A percentile compares a stretch with the other conserved stretches of the same genome.
Evolutionary conservation across 2,329 filamentous ascomycete genomes (phyloP).

Genomic region (Chaetomiaceae sp.): DNA sequence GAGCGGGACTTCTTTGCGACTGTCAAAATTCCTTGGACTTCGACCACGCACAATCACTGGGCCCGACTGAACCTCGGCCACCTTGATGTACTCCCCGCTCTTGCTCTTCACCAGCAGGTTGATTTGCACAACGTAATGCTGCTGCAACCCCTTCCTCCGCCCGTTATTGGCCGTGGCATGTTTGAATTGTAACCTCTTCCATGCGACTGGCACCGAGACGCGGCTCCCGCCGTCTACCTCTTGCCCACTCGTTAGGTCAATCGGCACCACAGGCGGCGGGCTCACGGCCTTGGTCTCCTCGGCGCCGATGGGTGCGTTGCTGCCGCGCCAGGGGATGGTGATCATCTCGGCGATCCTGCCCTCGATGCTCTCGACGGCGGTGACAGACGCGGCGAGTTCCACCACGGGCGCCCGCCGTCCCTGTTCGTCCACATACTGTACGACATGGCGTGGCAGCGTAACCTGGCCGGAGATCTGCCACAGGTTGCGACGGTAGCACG

Average conservation of each 20-base stretch:
- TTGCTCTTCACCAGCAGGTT: constrained; percentile 73
- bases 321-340: constrained; percentile 89
- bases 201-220: constrained; percentile 76
- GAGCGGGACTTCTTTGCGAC: constrained; percentile 75
- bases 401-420: constrained; percentile 71
- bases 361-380: constrained; percentile 86
- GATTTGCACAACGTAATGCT: constrained; percentile 87
- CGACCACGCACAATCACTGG: constrained; percentile 93
- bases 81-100: constrained; percentile 58
- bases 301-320: constrained; percentile 46
- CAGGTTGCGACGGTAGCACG: constrained; percentile 89
- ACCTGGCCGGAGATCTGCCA: constrained; percentile 92
- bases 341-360: constrained; percentile 91
- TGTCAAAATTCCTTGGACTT: constrained; percentile 91
- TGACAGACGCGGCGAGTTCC: constrained; percentile 74
- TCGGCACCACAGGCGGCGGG: constrained; percentile 47
- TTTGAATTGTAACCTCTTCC: constrained; percentile 93
- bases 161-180: constrained; percentile 97
- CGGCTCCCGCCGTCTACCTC: constrained; percentile 68
- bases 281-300: constrained; percentile 45
- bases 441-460: constrained; percentile 64
- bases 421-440: constrained; percentile 66
- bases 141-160: constrained; percentile 84
- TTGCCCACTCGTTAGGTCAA: constrained; percentile 53
- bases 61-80: constrained; percentile 82